Evolutionary conservation across 2,329 filamentous ascomycete genomes (phyloP).

Genomic region (Clarireedia paspali): DNA sequence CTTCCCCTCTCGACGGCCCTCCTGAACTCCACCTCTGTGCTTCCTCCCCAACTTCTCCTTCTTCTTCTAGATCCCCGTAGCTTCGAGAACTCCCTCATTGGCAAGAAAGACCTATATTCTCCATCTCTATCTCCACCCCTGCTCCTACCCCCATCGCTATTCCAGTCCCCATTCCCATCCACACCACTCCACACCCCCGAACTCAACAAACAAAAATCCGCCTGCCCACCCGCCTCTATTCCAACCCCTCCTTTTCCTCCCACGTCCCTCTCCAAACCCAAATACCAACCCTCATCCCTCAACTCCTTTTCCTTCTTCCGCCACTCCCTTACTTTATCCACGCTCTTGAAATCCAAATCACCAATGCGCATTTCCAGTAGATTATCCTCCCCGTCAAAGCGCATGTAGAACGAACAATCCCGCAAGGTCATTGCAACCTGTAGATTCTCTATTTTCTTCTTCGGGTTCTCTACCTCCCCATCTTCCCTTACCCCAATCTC

Average conservation of each 20-base stretch:
- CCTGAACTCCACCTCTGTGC: too few relatives aligned
- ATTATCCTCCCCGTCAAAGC: slow-evolving; percentile 26
- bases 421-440: slow-evolving; percentile 71
- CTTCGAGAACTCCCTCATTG: too few relatives aligned
- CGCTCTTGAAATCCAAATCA: slow-evolving; percentile 72
- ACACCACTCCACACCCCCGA: neutral
- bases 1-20: too few relatives aligned
- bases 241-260: neutral
- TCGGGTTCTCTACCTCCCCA: slow-evolving; percentile 29
- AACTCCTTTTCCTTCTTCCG: slow-evolving; percentile 52
- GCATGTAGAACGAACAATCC: slow-evolving; percentile 70
- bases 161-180: neutral
- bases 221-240: too few relatives aligned
- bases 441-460: slow-evolving; percentile 40
- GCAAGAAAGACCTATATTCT: too few relatives aligned
- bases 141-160: neutral
- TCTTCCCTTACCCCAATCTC: neutral
- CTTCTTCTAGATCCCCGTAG: too few relatives aligned
- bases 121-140: neutral
- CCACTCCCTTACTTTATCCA: slow-evolving; percentile 63
- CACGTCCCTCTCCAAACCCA: neutral
- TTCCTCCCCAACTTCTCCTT: too few relatives aligned
- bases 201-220: neutral
- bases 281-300: slow-evolving; percentile 63
- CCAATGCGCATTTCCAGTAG: slow-evolving; percentile 53